Evolutionary conservation across 2,329 filamentous ascomycete genomes (phyloP).

Genomic region (Penicillium sp.): DNA sequence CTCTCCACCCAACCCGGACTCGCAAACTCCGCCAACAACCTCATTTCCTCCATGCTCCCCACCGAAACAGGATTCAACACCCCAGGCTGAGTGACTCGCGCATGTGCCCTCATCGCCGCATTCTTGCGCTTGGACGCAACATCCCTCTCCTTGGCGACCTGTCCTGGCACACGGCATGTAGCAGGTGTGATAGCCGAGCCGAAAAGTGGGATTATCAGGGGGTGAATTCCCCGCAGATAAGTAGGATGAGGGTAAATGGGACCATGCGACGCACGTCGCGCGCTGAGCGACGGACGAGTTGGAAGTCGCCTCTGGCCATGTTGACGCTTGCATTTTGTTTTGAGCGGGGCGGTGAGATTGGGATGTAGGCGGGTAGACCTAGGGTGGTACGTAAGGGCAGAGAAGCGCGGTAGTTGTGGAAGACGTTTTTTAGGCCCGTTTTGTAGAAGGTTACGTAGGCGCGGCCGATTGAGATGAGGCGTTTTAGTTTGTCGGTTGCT

Average conservation of each 20-base stretch:
- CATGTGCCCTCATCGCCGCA: slow-evolving; percentile 24
- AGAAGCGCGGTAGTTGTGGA: slow-evolving; percentile 54
- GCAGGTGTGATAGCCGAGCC: slow-evolving; percentile 66
- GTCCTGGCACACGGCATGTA: slow-evolving; percentile 75
- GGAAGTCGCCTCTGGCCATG: slow-evolving; percentile 62
- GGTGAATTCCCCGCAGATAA: slow-evolving; percentile 84
- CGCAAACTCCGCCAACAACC: slow-evolving; percentile 24
- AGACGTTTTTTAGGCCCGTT: slow-evolving; percentile 69
- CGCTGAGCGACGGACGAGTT: slow-evolving; percentile 62
- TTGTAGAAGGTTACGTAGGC: slow-evolving; percentile 85
- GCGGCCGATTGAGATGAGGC: slow-evolving; percentile 55
- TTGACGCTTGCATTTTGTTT: slow-evolving; percentile 2
- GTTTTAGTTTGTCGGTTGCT: slow-evolving; percentile 33
- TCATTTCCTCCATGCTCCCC: slow-evolving; percentile 29
- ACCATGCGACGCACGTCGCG: slow-evolving; percentile 75
- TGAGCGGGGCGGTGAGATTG: slow-evolving; percentile 25
- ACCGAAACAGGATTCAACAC: slow-evolving; percentile 3
- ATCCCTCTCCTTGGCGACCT: slow-evolving; percentile 55
- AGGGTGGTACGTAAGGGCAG: slow-evolving; percentile 30
- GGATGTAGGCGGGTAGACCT: slow-evolving; percentile 32
- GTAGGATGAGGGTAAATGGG: slow-evolving; percentile 67
- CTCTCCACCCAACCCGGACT: slow-evolving; percentile 16
- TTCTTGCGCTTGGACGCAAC: slow-evolving; percentile 47
- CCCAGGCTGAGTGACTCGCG: slow-evolving; percentile 16
- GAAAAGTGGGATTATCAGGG: slow-evolving; percentile 68